These are phyloP conservation scores for Phtheirospermum japonicum DNA, from an alignment of 257 asterid species.

Conservation along the genomic window DNA sequence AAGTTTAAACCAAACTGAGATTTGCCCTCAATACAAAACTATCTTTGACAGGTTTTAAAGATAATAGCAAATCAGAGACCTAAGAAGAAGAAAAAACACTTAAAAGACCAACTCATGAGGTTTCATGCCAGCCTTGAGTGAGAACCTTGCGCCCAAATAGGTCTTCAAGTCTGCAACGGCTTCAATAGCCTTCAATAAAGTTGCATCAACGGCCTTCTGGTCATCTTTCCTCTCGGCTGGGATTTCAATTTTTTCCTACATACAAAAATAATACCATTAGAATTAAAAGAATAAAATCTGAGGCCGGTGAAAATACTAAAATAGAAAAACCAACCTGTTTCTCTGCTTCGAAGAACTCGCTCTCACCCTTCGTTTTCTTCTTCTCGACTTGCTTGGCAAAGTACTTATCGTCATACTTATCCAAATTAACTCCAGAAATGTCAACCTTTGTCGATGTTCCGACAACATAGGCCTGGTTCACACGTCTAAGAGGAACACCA, in stretches of 20 bases:
- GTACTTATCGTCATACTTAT: slow-evolving; percentile 44
- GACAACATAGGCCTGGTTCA: slow-evolving; percentile 47
- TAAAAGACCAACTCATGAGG: slow-evolving; percentile 64
- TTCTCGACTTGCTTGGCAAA: slow-evolving; percentile 40
- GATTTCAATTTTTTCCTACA: slow-evolving; percentile 42
- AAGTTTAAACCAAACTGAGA: no score
- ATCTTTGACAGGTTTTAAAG: no score
- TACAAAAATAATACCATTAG: slow-evolving; percentile 1
- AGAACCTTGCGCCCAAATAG: slow-evolving; percentile 64
- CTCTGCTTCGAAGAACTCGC: slow-evolving; percentile 45
- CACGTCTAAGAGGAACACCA: slow-evolving; percentile 53
- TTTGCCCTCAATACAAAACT: no score
- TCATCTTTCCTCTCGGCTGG: slow-evolving; percentile 53
- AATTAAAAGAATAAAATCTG: not conserved
- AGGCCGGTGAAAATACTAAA: not conserved
- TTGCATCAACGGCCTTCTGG: slow-evolving; percentile 54
- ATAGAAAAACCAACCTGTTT: slow-evolving; percentile 29
- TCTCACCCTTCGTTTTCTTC: slow-evolving; percentile 38
- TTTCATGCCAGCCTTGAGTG: slow-evolving; percentile 63
- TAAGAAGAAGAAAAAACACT: not conserved
- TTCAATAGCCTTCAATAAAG: slow-evolving; percentile 55
- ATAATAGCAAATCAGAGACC: no score
- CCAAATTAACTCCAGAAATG: slow-evolving; percentile 37
- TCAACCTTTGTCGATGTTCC: slow-evolving; percentile 50
- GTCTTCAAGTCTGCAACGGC: slow-evolving; percentile 49